These are phyloP conservation scores for Whalleya microplaca DNA, from an alignment of 2,329 filamentous ascomycete genomes.

Conservation along the genomic window DNA sequence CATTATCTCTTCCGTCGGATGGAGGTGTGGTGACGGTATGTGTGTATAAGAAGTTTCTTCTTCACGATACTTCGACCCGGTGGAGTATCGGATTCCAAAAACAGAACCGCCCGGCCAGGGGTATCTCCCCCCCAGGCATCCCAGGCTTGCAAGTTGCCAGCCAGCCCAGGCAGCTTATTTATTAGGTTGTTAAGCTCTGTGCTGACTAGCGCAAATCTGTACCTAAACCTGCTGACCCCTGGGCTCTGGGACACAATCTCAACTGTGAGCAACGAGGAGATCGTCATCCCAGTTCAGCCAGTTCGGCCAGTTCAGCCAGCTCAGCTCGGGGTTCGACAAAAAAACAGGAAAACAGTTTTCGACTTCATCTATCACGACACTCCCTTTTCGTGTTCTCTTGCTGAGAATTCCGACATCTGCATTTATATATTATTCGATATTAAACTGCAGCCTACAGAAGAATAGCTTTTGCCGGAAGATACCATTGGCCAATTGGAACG, in stretches of 20 bases:
- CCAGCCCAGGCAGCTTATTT: too few relatives aligned
- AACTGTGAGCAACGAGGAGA: slow-evolving; percentile 1
- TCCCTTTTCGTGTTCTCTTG: background rate
- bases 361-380: slow-evolving; percentile 8
- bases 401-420: too few relatives aligned
- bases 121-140: background rate
- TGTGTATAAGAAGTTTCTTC: slow-evolving; percentile 7
- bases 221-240: slow-evolving; percentile 16
- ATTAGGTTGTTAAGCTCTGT: too few relatives aligned
- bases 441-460: too few relatives aligned
- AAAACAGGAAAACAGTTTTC: background rate
- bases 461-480: slow-evolving; percentile 2
- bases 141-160: too few relatives aligned
- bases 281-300: too few relatives aligned
- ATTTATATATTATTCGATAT: too few relatives aligned
- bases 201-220: slow-evolving; percentile 15
- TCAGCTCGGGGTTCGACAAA: background rate
- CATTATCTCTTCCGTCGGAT: slow-evolving; percentile 10
- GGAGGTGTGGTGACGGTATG: slow-evolving; percentile 22
- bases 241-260: slow-evolving; percentile 16
- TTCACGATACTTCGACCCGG: slow-evolving; percentile 19
- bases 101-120: slow-evolving; percentile 15
- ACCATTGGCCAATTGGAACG: slow-evolving; percentile 19
- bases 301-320: slow-evolving; percentile 3
- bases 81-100: slow-evolving; percentile 16